These are phyloP conservation scores for Strigomonas galati DNA, from an alignment of 208 protist genomes.

Conservation along the genomic window DNA sequence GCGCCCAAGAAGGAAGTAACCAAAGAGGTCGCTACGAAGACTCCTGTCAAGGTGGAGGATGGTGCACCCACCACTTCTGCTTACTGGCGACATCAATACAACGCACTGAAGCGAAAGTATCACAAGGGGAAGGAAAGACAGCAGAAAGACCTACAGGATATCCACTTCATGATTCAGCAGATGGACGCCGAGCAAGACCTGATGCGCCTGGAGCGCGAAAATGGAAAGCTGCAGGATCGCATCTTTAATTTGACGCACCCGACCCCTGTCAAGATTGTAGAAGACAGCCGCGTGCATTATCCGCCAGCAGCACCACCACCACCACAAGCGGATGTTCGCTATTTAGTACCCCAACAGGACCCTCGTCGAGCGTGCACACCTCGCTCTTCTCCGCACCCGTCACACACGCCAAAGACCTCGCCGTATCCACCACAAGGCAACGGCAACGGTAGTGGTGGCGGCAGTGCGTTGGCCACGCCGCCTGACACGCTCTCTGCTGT, in stretches of 20 bases:
- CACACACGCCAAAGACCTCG: no score
- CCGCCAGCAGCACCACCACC: background rate
- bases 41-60: background rate
- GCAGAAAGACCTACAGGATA: slow-evolving; percentile 17
- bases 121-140: slow-evolving; percentile 9
- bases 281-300: background rate
- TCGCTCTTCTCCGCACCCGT: background rate
- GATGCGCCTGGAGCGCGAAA: slow-evolving; percentile 14
- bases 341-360: no score
- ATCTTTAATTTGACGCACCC: slow-evolving; percentile 10
- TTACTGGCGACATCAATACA: slow-evolving; percentile 17
- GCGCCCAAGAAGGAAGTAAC: no score
- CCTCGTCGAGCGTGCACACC: background rate
- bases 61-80: background rate
- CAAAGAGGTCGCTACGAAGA: no score
- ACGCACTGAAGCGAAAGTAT: slow-evolving; percentile 8
- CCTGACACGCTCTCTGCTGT: background rate
- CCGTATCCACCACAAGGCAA: no score
- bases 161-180: slow-evolving; percentile 12
- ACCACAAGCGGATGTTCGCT: no score
- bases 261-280: background rate
- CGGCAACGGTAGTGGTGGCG: no score
- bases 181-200: slow-evolving; percentile 15
- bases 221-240: slow-evolving; percentile 14
- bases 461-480: no score